Base-by-base conservation (phyloP, 2,329 filamentous ascomycete genomes). In the Aspergillus uvarum region DNA sequence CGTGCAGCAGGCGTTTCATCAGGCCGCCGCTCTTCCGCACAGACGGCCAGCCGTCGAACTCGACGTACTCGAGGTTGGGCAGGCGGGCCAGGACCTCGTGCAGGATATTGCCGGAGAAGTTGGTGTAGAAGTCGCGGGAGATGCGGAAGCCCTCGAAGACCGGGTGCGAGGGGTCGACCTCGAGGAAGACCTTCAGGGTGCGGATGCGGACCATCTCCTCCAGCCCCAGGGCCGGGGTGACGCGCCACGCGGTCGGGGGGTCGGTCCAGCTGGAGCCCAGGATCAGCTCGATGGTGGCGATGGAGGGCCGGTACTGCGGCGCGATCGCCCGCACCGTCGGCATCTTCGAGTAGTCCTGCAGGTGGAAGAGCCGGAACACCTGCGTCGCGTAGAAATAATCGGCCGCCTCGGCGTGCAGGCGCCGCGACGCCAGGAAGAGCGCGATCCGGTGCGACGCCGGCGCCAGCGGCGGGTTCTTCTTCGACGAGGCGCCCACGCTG, bases 201-300 rank as follows among this genome's bases (percentile, higher is more conserved):
- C 80, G 76, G 7, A 84, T 71, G 47, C 76, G 77, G 14, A 64
- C 74, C 73, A 81, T 80, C 47, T 83, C 79, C 3, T 72, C 68
- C 38, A 87, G 68, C 0, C 84, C 83, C 7, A 87, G 74, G 1
- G 75, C 66, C 14, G 76, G 71, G 51, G 80, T 78, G 16, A 84
- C 80, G 19, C 78, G 78, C 81, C 85, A 87, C 56, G 78, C 78
- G 54, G 76, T 76, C 14, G 85, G 85, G 24, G 84, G 83, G 44
- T 77, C 77, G 3, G 79, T 83, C 83, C 85, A 87, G 57, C 84
- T 84, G 3, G 83, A 83, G 0, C 85, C 85, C 3, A 87, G 72
- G 4, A 84, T 79, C 62, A 87, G 70, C 69, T 87, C 84, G 44
- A 87, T 68, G 4, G 79, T 80, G 12, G 79, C 81, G 56, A 88